Base-by-base conservation (phyloP, 2,329 filamentous ascomycete genomes). In the Mollisiaceae sp. region DNA sequence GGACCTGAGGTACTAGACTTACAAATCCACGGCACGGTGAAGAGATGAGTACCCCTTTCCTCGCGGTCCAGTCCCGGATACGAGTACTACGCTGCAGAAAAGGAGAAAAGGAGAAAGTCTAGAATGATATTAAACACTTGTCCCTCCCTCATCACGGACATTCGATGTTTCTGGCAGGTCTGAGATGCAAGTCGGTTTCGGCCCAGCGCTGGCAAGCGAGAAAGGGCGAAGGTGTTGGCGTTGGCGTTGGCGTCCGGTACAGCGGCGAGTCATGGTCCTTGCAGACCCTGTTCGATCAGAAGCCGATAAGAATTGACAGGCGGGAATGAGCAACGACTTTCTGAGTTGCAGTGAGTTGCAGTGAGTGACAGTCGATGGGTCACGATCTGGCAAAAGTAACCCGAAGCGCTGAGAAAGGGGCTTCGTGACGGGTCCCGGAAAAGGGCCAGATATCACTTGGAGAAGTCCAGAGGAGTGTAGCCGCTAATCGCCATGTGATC, bases 151-250 rank as follows among this genome's bases (percentile, higher is more conserved):
- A 39, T 50, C 57, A 60, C 62, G 63, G 64, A 68, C 67, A 63
- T 64, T 66, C 22, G 63, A 71, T 67, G 67, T 68, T 69, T 71
- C 67, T 67, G 64, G 65, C 64, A 35, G 57, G 65, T 62, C 62
- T 69, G 63, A 65, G 50, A 63, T 54, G 22, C 12, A 24, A 43
- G 57, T 56, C 38, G 8, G 18, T 67, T 24, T 41, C 43, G 58
- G 38, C 65, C 60, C 38, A 64, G 58, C 65, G 65, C 56, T 59
- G 56, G 41, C 32, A 32, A 43, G 47, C n/a, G 47, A 57, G 20
- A n/a, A 47, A 32, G n/a, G 27, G 12, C 4, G 43, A 35, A 60
- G 43, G n/a, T 45, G 38, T n/a, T n/a, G n/a, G n/a, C n/a, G n/a
- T n/a, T n/a, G n/a, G n/a, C n/a, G n/a, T n/a, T n/a, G n/a, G n/a